These are phyloP conservation scores for Corymbia calophylla DNA, from an alignment of 441 rosid genomes.

Conservation along the genomic window DNA sequence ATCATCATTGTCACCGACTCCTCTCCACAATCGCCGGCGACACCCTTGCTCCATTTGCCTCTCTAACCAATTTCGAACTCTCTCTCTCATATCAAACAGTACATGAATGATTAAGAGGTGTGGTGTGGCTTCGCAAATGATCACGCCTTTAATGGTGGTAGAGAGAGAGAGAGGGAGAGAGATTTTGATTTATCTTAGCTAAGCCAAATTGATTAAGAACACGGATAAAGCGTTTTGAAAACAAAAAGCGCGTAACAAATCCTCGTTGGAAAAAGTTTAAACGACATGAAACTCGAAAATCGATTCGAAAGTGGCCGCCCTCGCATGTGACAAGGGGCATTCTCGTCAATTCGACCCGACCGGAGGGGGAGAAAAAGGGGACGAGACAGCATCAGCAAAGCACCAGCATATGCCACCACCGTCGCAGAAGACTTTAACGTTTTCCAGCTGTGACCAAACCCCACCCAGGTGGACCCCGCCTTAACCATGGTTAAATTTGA, in stretches of 20 bases:
- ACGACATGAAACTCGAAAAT: not conserved
- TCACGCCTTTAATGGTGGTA: rapidly evolving
- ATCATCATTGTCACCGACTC: rapidly evolving
- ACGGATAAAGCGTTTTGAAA: not conserved
- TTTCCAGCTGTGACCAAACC: not conserved
- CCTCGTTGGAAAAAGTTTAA: not conserved
- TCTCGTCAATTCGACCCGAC: not conserved
- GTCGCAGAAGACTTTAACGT: not conserved
- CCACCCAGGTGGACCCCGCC: not conserved
- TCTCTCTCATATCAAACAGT: not conserved
- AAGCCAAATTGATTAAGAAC: not conserved
- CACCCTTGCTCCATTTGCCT: not conserved
- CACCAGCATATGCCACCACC: not conserved
- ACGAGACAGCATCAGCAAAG: not conserved
- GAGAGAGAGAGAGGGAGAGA: not conserved
- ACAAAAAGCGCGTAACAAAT: not conserved
- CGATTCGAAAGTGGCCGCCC: not conserved
- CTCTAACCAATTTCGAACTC: not conserved
- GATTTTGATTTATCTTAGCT: not conserved
- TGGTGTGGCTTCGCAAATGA: not conserved
- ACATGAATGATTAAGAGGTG: not conserved
- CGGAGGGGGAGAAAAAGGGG: not conserved
- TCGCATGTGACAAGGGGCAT: not conserved
- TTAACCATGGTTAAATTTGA: not conserved
- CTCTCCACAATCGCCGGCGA: not conserved